A percentile compares a stretch with the other conserved stretches of the same genome.
Conservation (phyloP, 805 yeast species). For the Nakazawaea wickerhamii region DNA sequence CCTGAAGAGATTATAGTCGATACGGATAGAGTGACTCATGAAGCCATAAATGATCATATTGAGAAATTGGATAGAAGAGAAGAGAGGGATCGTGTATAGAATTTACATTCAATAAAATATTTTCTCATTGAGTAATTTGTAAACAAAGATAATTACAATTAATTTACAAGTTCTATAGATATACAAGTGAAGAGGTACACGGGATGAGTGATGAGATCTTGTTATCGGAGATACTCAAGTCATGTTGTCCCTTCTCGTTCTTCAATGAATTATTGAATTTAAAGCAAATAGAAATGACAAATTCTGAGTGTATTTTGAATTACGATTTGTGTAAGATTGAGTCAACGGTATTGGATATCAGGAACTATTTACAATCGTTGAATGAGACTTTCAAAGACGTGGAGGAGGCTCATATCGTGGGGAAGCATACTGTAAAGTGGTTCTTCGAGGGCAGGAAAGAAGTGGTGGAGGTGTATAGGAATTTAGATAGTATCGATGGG, state of each 20-base stretch:
- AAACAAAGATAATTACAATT: too few species aligned
- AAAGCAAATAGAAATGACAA: conserved; percentile 15
- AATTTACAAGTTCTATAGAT: too few species aligned
- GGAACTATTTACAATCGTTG: conserved; percentile 16
- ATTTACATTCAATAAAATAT: neutral
- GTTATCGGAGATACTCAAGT: conserved; percentile 15
- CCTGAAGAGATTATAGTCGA: conserved; percentile 3
- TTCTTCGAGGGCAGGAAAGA: conserved; percentile 27
- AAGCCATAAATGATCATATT: conserved; percentile 1
- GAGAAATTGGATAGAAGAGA: conserved; percentile 3
- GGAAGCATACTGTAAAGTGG: conserved; percentile 22
- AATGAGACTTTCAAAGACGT: conserved; percentile 19
- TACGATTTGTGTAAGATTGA: conserved; percentile 20
- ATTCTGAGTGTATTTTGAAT: conserved; percentile 9
- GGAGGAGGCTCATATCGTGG: conserved; percentile 7
- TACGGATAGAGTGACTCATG: conserved; percentile 5
- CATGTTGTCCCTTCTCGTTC: conserved; percentile 13
- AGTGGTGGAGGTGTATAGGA: conserved; percentile 26
- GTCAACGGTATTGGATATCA: conserved; percentile 25
- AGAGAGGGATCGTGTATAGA: conserved; percentile 9
- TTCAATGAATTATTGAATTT: conserved; percentile 19
- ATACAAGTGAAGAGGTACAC: neutral
- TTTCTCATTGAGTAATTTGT: conserved; percentile 3
- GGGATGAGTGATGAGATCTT: conserved; percentile 14
- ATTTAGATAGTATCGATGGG: conserved; percentile 29